A percentile compares a stretch with the other conserved stretches of the same genome.
These are phyloP conservation scores for Salvia hispanica DNA, from an alignment of 257 asterid species.

Conservation along the genomic window DNA sequence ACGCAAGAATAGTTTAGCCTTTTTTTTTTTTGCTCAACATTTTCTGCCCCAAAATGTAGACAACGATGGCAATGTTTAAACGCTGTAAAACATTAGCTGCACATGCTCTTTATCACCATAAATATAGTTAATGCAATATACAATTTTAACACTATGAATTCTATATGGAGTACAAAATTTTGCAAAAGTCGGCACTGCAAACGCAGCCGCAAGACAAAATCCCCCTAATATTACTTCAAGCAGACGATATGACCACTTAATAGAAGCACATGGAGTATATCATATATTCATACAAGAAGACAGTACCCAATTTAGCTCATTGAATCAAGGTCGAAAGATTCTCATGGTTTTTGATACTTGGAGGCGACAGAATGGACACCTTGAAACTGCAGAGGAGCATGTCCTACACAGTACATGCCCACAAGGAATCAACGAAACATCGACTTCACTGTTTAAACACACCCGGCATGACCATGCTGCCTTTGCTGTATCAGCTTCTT, in stretches of 20 bases:
- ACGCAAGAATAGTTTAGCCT: too few species aligned
- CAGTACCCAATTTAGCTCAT: background rate
- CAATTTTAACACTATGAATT: background rate
- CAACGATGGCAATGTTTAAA: too few species aligned
- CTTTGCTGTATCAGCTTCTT: constrained; percentile 97
- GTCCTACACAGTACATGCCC: constrained; percentile 90
- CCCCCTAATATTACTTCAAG: too few species aligned
- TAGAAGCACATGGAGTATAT: too few species aligned
- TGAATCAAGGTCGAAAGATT: constrained; percentile 76
- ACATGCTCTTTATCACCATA: too few species aligned
- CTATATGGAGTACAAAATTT: background rate
- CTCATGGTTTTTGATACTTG: constrained; percentile 75
- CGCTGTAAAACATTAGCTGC: too few species aligned
- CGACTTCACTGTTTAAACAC: constrained; percentile 82
- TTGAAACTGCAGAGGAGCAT: constrained; percentile 89
- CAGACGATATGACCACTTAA: too few species aligned
- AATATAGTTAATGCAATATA: too few species aligned
- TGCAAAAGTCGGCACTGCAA: background rate
- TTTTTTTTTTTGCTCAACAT: too few species aligned
- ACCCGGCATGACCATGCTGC: constrained; percentile 92
- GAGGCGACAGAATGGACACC: constrained; percentile 92
- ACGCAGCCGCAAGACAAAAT: too few species aligned
- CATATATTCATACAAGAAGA: too few species aligned
- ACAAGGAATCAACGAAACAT: constrained; percentile 77
- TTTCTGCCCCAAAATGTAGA: too few species aligned